phyloP scores from a whole-genome alignment of 139 green algal genomes.

The Coelastrella sp. region DNA sequence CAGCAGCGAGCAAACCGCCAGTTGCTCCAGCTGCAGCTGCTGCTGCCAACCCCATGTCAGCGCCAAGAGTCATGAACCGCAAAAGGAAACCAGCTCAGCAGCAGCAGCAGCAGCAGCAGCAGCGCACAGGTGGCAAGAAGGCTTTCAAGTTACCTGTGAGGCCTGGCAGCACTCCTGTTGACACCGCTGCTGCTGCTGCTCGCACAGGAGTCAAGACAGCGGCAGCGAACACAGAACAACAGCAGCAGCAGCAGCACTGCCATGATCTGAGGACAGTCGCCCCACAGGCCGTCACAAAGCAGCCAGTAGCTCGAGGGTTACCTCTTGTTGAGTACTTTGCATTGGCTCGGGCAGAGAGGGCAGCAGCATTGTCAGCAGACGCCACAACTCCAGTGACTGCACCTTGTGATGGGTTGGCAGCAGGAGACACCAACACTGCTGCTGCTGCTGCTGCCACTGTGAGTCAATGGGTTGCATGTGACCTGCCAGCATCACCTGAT shows the following conservation, averaged over 20 bases:
- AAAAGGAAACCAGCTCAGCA: background rate
- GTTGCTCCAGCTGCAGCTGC: background rate
- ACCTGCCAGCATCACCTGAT: conserved; percentile 5
- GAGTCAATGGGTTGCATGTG: background rate
- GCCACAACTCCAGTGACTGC: background rate
- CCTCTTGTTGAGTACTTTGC: background rate
- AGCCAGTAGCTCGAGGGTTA: background rate
- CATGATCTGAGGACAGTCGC: background rate
- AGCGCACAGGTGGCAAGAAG: conserved; percentile 3
- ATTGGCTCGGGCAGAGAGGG: background rate
- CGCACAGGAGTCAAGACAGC: background rate
- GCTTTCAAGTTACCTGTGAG: conserved; percentile 36
- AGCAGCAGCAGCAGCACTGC: conserved; percentile 1
- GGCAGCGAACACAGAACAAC: background rate
- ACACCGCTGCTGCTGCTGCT: background rate
- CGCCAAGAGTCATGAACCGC: conserved; percentile 6
- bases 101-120: conserved; percentile 32
- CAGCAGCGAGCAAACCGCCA: background rate
- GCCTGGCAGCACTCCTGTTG: background rate
- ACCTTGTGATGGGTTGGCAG: background rate
- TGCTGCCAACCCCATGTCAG: background rate
- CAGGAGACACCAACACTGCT: background rate
- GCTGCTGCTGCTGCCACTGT: background rate
- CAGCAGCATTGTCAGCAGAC: background rate
- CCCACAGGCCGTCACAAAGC: background rate